Base-by-base conservation (phyloP, 176 grass and related monocot species). In the Ensete ventricosum region DNA sequence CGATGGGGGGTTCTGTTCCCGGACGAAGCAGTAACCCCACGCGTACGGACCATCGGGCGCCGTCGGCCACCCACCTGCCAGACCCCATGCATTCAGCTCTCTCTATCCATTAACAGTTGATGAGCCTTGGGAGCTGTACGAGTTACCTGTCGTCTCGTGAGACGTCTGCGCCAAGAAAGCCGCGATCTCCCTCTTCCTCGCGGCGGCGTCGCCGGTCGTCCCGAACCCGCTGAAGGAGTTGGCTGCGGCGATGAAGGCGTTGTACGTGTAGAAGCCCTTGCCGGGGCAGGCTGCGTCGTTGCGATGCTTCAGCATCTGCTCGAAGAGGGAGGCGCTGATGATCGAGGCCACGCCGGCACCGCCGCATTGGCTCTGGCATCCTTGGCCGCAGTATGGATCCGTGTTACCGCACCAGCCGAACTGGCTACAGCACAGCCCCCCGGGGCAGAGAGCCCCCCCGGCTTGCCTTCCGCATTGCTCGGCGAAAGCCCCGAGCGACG, bases 141-240 rank as follows among this genome's bases (percentile, higher is more conserved):
- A 43, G 5, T 6, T 43, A 89, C 84, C 84, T 25, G 79, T 87
- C 26, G 88, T 90, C 63, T 90, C 88, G 50, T 90, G 82, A 2
- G 88, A 90, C 57, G 84, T 90, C 82, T 90, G 72, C 1, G 53
- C 88, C 66, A 90, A 86, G 84, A 90, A 90, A 43, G 88, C 82
- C n/a, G 88, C 84, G 68, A 90, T 69, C 72, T 90, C 82, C 50
- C 84, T 71, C 68, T 77, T 76, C 7, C 14, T n/a, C 4, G 73
- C 74, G 25, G 48, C 59, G 0, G 11, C 7, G 66, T 49, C 67
- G 53, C 88, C 79, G 59, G 54, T 77, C 51, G 67, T 87, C 59
- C 78, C 81, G 79, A 87, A 90, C 1, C 5, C 73, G 11, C 53
- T 20, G 75, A 84, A 90, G 21, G 84, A 14, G 9, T 12, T 43